Base-by-base conservation (phyloP, 495 filamentous ascomycete species). In the Saxophila tyrrhenica region DNA sequence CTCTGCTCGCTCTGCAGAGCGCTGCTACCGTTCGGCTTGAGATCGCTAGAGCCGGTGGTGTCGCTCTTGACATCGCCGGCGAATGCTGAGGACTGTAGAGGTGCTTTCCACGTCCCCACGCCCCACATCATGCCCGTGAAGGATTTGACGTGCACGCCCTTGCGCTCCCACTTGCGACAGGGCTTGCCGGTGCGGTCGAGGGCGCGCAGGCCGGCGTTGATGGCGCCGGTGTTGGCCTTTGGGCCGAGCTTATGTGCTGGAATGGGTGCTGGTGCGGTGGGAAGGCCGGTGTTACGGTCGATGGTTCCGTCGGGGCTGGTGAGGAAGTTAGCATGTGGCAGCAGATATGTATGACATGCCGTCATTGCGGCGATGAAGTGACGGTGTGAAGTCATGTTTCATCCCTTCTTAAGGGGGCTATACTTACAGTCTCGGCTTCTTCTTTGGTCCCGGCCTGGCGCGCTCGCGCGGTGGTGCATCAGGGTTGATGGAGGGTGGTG, bases 181-280 rank as follows among this genome's bases (percentile, higher is more conserved):
- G 91, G 87, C 55, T 89, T 83, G 45, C 89, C 87, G 0, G 82
- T 84, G 39, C 91, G 83, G 67, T 98, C 92, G 42, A 98, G 81
- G 3, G 92, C 94, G 48, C 92, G 86, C 29, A 98, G 82, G 51
- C 87, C 86, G 48, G 94, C 92, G 65, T 98, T 98, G 74, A 98
- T 98, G 52, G 91, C 91, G 53, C 92, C 92, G 62, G 92, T 87
- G 69, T 97, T 98, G 42, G 92, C 91, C 71, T 97, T 98, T 48
- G 92, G 92, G 11, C 91, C 91, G 20, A 97, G 84, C 66, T 92
- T 94, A 63, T 87, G 86, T 41, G 76, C 67, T 39, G 61, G 55
- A 32, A 54, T 59, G 43, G 55, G 19, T 29, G 48, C 50, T 43
- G 53, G 19, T 16, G 41, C 41, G 29, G 29, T 35, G 41, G 16